phyloP scores from a whole-genome alignment of 306 rosid genomes.

The Trichosanthes truncata region DNA sequence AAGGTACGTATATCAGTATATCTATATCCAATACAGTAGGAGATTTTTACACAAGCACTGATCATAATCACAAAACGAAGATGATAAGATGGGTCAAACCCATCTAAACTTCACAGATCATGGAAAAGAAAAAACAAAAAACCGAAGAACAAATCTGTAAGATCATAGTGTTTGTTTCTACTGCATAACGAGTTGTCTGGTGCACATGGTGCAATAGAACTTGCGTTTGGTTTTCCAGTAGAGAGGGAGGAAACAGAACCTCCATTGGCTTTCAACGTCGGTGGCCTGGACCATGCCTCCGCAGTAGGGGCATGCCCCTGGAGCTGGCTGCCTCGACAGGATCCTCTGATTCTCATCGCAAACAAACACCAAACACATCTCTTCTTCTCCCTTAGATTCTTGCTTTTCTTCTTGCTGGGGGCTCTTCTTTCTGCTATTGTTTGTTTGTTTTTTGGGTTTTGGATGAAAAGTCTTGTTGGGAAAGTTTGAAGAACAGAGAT shows the following conservation, averaged over 20 bases:
- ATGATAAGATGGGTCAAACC: background rate
- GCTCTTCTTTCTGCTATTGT: background rate
- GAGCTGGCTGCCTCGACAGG: conserved; percentile 56
- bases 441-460: background rate
- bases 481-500: background rate
- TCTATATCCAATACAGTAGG: background rate
- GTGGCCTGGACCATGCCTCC: conserved; percentile 72
- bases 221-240: conserved; percentile 53
- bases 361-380: conserved; percentile 83
- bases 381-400: background rate
- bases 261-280: conserved; percentile 53
- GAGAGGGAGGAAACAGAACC: conserved; percentile 64
- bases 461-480: background rate
- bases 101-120: background rate
- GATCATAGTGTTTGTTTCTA: background rate
- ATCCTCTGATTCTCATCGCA: conserved; percentile 66
- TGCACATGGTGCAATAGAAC: conserved; percentile 48
- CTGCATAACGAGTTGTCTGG: conserved; percentile 26
- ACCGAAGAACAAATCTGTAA: background rate
- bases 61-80: background rate
- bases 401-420: background rate
- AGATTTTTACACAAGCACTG: background rate
- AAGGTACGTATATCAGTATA: background rate
- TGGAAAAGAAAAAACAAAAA: background rate
- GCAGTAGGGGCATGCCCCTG: conserved; percentile 70